phyloP scores from a whole-genome alignment of 345 rosid genomes.

The Ceriops decandra region DNA sequence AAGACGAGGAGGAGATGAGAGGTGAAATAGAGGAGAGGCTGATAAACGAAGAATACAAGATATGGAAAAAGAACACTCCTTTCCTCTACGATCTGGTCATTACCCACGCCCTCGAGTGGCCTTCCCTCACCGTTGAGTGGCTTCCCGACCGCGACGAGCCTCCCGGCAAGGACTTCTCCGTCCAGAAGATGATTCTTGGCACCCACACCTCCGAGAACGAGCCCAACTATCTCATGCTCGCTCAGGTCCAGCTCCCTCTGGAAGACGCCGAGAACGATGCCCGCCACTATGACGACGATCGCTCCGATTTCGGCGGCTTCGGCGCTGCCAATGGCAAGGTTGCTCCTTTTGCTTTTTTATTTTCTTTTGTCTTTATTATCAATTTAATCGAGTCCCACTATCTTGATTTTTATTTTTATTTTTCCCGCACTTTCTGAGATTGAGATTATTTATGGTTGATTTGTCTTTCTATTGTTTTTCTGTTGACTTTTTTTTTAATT shows the following conservation, averaged over 20 bases:
- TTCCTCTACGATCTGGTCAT: conserved; percentile 94
- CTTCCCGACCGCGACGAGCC: conserved; percentile 94
- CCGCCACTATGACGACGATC: conserved; percentile 90
- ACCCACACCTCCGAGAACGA: conserved; percentile 98
- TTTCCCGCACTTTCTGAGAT: background rate
- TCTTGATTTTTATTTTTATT: background rate
- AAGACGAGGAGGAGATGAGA: conserved; percentile 95
- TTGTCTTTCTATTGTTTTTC: too few relatives aligned
- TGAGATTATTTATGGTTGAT: too few relatives aligned
- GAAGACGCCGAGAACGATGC: conserved; percentile 87
- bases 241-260: conserved; percentile 95
- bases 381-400: background rate
- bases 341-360: background rate
- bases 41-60: conserved; percentile 95
- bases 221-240: conserved; percentile 91
- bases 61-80: conserved; percentile 99
- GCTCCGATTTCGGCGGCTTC: conserved; percentile 72
- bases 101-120: conserved; percentile 98
- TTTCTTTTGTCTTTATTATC: background rate
- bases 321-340: conserved; percentile 95
- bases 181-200: conserved; percentile 95
- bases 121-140: conserved; percentile 97
- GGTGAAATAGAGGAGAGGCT: conserved; percentile 92
- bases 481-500: too few relatives aligned
- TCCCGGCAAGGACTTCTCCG: conserved; percentile 86